Evolutionary conservation across 306 rosid genomes (phyloP).

Genomic region (Dryas octopetala): DNA sequence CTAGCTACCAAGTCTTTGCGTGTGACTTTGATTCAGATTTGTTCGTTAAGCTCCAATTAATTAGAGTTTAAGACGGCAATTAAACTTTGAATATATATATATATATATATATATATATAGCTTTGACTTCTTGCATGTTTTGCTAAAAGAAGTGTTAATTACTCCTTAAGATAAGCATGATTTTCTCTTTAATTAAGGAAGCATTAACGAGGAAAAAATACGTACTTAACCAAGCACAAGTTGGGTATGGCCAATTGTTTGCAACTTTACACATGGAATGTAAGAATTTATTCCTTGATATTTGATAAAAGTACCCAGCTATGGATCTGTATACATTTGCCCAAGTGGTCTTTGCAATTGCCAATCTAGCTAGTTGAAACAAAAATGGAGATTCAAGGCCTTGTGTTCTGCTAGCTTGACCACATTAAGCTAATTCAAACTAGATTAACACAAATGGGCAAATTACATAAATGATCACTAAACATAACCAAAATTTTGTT

Average conservation of each 20-base stretch:
- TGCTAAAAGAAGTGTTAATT: neutral
- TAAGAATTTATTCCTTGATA: neutral
- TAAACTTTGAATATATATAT: neutral
- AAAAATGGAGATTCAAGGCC: too few relatives aligned
- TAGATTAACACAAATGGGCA: too few relatives aligned
- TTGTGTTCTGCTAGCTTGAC: too few relatives aligned
- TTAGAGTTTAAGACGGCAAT: neutral
- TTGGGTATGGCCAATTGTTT: neutral
- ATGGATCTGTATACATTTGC: neutral
- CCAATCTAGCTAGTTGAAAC: neutral
- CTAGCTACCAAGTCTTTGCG: neutral
- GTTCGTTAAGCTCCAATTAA: neutral
- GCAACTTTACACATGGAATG: neutral
- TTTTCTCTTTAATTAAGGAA: neutral
- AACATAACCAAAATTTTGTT: too few relatives aligned
- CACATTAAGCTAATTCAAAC: too few relatives aligned
- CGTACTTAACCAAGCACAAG: neutral
- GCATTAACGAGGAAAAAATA: neutral
- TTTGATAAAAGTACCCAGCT: too few relatives aligned
- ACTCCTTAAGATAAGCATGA: neutral
- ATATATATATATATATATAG: neutral
- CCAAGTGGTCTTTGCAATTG: neutral
- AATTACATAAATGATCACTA: too few relatives aligned
- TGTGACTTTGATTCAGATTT: neutral
- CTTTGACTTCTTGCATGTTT: neutral